phyloP scores from a whole-genome alignment of 2,329 filamentous ascomycete species.

The Fusarium aywerte region DNA sequence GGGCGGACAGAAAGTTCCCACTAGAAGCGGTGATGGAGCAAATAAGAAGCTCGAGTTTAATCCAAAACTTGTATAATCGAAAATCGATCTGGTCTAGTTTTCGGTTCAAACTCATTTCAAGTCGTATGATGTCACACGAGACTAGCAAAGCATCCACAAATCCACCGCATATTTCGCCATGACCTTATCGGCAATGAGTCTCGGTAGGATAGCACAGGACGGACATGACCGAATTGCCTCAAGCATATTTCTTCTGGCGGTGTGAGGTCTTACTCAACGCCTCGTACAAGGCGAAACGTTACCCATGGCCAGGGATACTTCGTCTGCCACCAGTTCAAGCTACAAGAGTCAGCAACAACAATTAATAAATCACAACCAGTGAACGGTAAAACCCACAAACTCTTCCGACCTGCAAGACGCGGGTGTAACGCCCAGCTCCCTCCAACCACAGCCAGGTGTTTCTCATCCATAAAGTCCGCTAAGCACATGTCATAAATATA shows the following conservation, averaged over 20 bases:
- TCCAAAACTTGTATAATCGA: conserved; percentile 23
- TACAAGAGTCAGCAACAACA: background rate
- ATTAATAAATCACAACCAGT: rapidly evolving
- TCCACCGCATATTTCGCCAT: conserved; percentile 14
- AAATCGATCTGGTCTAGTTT: conserved; percentile 3
- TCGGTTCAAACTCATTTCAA: conserved; percentile 22
- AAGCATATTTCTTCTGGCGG: background rate
- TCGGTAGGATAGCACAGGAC: conserved; percentile 1
- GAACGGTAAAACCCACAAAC: conserved; percentile 17
- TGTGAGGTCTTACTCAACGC: background rate
- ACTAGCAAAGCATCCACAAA: conserved; percentile 15
- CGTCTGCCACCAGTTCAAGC: conserved; percentile 37
- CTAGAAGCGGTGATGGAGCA: conserved; percentile 1
- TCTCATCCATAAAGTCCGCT: conserved; percentile 36
- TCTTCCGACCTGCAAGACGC: conserved; percentile 23
- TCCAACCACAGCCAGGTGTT: conserved; percentile 22
- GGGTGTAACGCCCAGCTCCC: conserved; percentile 31
- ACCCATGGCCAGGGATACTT: conserved; percentile 34
- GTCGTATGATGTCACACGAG: conserved; percentile 35
- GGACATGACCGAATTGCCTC: background rate
- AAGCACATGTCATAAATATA: too few species aligned
- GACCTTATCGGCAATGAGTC: conserved; percentile 6
- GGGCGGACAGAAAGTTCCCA: conserved; percentile 18
- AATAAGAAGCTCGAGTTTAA: background rate
- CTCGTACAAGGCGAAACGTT: conserved; percentile 26